Evolutionary conservation across 768 basidiomycete species (phyloP).

Genomic region (Trichaptum fuscoviolaceum): DNA sequence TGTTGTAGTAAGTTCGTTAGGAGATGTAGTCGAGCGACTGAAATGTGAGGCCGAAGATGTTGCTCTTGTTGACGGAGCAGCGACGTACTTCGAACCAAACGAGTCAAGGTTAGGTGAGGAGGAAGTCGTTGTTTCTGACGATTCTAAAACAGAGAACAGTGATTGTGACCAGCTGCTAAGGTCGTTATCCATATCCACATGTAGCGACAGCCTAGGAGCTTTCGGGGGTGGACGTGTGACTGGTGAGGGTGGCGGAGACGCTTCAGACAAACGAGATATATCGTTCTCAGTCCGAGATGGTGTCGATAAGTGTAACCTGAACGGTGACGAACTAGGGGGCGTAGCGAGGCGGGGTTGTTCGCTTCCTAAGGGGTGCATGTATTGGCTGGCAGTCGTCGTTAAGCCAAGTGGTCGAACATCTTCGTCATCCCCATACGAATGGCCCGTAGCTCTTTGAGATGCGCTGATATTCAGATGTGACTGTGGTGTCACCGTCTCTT

Average conservation of each 20-base stretch:
- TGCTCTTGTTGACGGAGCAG: not conserved
- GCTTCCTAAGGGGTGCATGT: not conserved
- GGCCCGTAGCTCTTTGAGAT: not conserved
- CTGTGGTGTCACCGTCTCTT: not conserved
- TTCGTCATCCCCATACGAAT: not conserved
- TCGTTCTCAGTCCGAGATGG: not conserved
- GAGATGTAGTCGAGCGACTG: not conserved
- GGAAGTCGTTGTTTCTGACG: not conserved
- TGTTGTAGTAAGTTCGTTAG: not conserved
- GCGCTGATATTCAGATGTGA: not conserved
- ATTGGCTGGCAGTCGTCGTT: not conserved
- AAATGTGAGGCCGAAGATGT: conserved; percentile 3
- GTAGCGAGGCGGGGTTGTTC: not conserved
- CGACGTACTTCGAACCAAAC: not conserved
- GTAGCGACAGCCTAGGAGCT: conserved; percentile 52
- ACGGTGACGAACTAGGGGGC: not conserved
- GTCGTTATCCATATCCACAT: conserved; percentile 36
- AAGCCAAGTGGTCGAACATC: not conserved
- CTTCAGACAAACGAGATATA: not conserved
- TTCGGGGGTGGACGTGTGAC: not conserved
- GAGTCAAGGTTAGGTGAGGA: conserved; percentile 8
- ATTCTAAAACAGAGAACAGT: conserved; percentile 47
- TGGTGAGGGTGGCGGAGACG: not conserved
- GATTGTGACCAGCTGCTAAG: conserved; percentile 51
- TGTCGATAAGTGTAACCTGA: not conserved